Conservation (phyloP, 1,284 basidiomycete species). For the Kalmanozyma brasiliensis region DNA sequence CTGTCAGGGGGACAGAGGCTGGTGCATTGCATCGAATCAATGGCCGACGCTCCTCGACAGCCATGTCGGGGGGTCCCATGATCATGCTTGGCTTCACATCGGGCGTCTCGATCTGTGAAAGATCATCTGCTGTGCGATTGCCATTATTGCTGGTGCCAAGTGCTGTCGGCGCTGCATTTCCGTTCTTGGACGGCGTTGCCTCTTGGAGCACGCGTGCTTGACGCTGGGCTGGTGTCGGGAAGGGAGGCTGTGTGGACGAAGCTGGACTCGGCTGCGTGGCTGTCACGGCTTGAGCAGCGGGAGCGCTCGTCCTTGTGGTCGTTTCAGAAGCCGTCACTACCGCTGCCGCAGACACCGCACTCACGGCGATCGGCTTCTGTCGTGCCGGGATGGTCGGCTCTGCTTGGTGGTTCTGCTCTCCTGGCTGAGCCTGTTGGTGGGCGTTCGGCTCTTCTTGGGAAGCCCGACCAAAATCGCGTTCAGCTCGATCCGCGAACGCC, state of each 20-base stretch:
- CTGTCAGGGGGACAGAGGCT: slow-evolving; percentile 23
- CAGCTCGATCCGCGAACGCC: slow-evolving; percentile 26
- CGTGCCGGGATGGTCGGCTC: not conserved
- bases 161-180: slow-evolving; percentile 1
- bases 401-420: not conserved
- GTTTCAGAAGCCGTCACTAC: not conserved
- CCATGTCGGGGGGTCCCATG: slow-evolving; percentile 24
- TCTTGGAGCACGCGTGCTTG: slow-evolving; percentile 22
- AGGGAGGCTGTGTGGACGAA: slow-evolving; percentile 15
- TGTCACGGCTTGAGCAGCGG: not conserved
- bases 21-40: slow-evolving; percentile 43
- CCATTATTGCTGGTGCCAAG: slow-evolving; percentile 15
- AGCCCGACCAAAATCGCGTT: slow-evolving; percentile 16
- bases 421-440: slow-evolving; percentile 9
- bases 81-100: slow-evolving; percentile 25
- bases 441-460: not conserved
- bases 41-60: slow-evolving; percentile 11
- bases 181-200: slow-evolving; percentile 11
- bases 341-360: not conserved
- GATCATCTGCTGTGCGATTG: slow-evolving; percentile 7
- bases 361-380: too few species aligned
- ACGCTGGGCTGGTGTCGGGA: slow-evolving; percentile 41
- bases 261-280: slow-evolving; percentile 13
- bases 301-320: not conserved
- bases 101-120: slow-evolving; percentile 12